Evolutionary conservation across 2,329 filamentous ascomycete genomes (phyloP).

Genomic region (Harringtonia lauricola): DNA sequence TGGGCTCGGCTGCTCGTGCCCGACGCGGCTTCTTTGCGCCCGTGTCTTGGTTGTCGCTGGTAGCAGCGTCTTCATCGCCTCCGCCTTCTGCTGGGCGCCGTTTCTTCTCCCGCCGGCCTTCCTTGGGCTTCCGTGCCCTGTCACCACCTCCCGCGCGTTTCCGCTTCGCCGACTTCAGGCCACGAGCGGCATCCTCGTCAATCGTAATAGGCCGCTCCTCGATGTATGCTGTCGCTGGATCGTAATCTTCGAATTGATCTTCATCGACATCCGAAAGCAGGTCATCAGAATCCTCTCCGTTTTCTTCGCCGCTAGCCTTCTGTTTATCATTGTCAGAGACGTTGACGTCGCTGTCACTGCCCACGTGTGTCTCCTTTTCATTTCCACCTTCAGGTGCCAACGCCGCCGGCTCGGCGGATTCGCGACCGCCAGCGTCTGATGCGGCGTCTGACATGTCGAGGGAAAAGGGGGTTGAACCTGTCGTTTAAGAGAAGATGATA

Average conservation of each 20-base stretch:
- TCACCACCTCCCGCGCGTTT: conserved; percentile 49
- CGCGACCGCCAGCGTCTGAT: conserved; percentile 1
- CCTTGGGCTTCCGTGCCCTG: conserved; percentile 59
- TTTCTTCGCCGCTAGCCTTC: conserved; percentile 16
- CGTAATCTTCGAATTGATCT: conserved; percentile 59
- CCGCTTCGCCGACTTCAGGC: conserved; percentile 52
- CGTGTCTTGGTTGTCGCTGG: conserved; percentile 28
- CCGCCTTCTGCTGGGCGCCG: conserved; percentile 32
- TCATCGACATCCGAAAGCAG: conserved; percentile 59
- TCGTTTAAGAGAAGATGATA: too few relatives aligned
- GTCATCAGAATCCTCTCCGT: conserved; percentile 36
- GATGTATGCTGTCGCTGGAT: conserved; percentile 50
- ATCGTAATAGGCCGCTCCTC: conserved; percentile 56
- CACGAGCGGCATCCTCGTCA: conserved; percentile 53
- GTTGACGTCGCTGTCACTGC: conserved; percentile 7
- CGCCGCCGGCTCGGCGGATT: background rate
- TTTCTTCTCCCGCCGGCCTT: conserved; percentile 61
- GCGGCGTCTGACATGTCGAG: conserved; percentile 6
- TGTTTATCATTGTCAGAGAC: too few relatives aligned
- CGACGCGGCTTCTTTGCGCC: conserved; percentile 16
- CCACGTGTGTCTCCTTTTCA: conserved; percentile 25
- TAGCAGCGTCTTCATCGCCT: conserved; percentile 31
- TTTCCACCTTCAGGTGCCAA: conserved; percentile 10
- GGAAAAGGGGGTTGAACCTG: background rate
- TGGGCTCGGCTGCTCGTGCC: conserved; percentile 28